Evolutionary conservation across 129 eudicot species (phyloP), one percentile per base, ranked within the genome.

Genomic region (Solidago caesia): DNA sequence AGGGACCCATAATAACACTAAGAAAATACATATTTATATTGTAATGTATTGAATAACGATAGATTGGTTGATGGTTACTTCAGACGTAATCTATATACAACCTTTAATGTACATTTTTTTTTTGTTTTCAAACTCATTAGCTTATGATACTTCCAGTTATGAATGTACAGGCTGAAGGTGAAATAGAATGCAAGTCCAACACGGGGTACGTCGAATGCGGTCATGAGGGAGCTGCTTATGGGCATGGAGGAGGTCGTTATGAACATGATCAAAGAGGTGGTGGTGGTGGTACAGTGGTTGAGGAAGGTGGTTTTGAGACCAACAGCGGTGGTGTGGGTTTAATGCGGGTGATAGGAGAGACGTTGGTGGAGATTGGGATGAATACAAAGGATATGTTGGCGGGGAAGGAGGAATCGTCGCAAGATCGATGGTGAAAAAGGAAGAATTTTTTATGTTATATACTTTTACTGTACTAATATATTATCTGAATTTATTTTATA

Each of bases 331-430:
- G 73, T 15, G 0, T 8, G 11, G 8, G 96, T 6, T 82, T 88
- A 16, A 66, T 90, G 56, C 69, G 75, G 16, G 91, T 83, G 29
- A 88, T 94, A 1, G 97, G 92, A 2, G 97, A 90, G 73, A 88
- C 96, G 39, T 74, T 90, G 79, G 89, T 75, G 0, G 98, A 90
- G 44, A 94, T 94, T 41, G 97, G 96, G 4, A 85, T 85, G 84
- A 90, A 82, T 0, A 92, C 98, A 0, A 89, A 77, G 43, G 85
- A 87, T 2, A 65, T 92, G 42, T 57, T 92, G 4, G 76, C 67
- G 5, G 96, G 97, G 12, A 71, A 69, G 61, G 79, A 4, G 81
- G 75, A 21, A 21, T 21, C 21, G 21, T 21, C 21, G 21, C 21
- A 21, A 21, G 21, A 21, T 21, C 21, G 21, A 21, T 21, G 21